Percentiles rank a stretch among this genome's conserved stretches.
These are phyloP conservation scores for Curvularia sp. DNA, from an alignment of 2,329 filamentous ascomycete species.

Conservation along the genomic window DNA sequence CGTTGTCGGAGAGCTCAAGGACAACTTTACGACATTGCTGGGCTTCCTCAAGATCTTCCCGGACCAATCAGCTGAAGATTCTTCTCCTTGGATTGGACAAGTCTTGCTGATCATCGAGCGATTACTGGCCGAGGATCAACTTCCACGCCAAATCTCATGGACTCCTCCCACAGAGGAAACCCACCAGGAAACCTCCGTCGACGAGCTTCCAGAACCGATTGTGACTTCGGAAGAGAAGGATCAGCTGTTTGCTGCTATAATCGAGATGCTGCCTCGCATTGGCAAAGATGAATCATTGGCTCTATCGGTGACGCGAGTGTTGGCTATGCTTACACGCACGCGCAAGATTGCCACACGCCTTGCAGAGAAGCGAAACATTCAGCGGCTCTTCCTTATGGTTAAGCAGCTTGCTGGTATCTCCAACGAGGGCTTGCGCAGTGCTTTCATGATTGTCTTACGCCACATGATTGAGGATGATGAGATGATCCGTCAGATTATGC, in stretches of 20 bases:
- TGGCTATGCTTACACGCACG: conserved; percentile 86
- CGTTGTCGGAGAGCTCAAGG: conserved; percentile 75
- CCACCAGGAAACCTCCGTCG: conserved; percentile 59
- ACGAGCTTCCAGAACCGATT: conserved; percentile 66
- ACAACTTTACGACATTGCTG: conserved; percentile 77
- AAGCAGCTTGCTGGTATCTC: conserved; percentile 86
- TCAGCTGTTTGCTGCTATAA: conserved; percentile 76
- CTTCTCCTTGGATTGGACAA: conserved; percentile 92
- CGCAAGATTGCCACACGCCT: conserved; percentile 76
- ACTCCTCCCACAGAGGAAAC: conserved; percentile 59
- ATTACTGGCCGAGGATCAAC: conserved; percentile 85
- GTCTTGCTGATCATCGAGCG: conserved; percentile 90
- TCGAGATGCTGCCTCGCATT: conserved; percentile 83
- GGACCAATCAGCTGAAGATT: conserved; percentile 72
- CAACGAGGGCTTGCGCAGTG: conserved; percentile 74
- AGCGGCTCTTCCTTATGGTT: conserved; percentile 91
- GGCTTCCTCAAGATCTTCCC: conserved; percentile 76
- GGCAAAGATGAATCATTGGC: conserved; percentile 87
- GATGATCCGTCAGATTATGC: conserved; percentile 89
- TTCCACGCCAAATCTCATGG: conserved; percentile 78
- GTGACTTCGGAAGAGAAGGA: conserved; percentile 70
- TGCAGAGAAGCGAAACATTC: conserved; percentile 86
- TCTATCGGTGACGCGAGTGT: conserved; percentile 78
- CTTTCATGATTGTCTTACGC: conserved; percentile 84
- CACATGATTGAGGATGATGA: conserved; percentile 95